Evolutionary conservation across 352 stramenopile genomes (phyloP), one percentile per base, ranked within the genome.

Genomic region (Thalassiosira oceanica): DNA sequence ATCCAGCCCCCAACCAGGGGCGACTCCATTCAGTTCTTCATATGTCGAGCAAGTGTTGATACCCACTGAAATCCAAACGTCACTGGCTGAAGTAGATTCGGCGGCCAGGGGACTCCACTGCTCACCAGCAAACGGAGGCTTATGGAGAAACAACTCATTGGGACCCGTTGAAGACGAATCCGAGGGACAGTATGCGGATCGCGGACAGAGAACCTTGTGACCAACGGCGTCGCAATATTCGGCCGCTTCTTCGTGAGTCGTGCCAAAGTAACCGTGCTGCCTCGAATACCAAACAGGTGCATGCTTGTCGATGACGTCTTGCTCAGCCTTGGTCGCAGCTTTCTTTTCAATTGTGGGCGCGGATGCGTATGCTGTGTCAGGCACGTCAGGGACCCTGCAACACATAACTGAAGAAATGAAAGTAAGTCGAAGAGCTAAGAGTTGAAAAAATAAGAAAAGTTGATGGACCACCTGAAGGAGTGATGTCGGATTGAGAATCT

Each of bases 221-320:
- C 21, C 65, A 21, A 76, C 28, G 33, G 54, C 46, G 8, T 55
- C 55, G 36, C 65, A 76, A 60, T 70, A 76, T 1, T 48, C n/a
- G 10, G 29, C 16, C 13, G 65, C 65, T 37, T 76, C 31, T 8
- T 64, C 31, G 13, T 61, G 48, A 6, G 21, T 65, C 3, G 31
- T 62, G n/a, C 65, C 65, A 0, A 49, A 28, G 43, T 76, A 76
- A 8, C 65, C 57, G 15, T 76, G 26, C 26, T 49, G 11, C 7
- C 33, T 29, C 27, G 24, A 31, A 56, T 52, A 76, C 65, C 65
- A 76, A 29, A 68, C 16, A 11, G 65, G 65, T 26, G 68, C 44
- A 20, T 62, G 28, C 11, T 28, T 10, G 24, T 69, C 49, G 3
- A 75, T n/a, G 13, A 61, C 53, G 3, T 16, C 26, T 43, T 61